Base-by-base conservation (phyloP, 2,329 filamentous ascomycete species). In the Hymenoscyphus occultus region DNA sequence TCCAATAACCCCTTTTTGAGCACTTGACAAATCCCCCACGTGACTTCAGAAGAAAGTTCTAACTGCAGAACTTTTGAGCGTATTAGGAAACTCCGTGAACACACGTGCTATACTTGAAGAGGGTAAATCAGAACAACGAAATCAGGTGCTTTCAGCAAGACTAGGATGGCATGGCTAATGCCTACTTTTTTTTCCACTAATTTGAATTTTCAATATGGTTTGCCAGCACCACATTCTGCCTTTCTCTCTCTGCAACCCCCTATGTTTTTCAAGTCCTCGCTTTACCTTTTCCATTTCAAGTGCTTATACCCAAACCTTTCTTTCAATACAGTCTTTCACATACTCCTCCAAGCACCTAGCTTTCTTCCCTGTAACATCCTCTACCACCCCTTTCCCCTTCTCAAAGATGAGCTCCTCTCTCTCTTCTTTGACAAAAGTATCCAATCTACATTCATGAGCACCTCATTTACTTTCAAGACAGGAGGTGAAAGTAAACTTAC, bases 371-470 rank as follows among this genome's bases (percentile, higher is more conserved):
- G 66, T 70, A 16, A 71, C 61, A 39, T 62, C 64, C 54, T 64
- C 40, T 2, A 71, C 62, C 45, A 58, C 64, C 60, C 66, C 65
- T 58, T 68, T 70, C 31, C 65, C 14, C 28, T 67, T 68, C 32
- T 68, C 64, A 22, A 51, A 51, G 22, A 51, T 51, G 22, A 22
- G n/a, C 12, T 51, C 45, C 56, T 72, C 71, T 16, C 42, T 56
- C 1, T 70, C 69, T 32, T 67, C 58, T 28, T 56, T 67, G 28
- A 71, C 64, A 3, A 56, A 65, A 1, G 68, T 71, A 64, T 72
- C 70, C 35, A 71, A 39, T 51, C 45, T 51, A 51, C 2, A 51
- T n/a, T 5, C 1, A 51, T 22, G 4, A 19, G 19, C 45, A 51
- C 9, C 10, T 10, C n/a, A 48, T 7, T 7, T 5, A 48, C 4